Evolutionary conservation across 2,329 filamentous ascomycete genomes (phyloP), one percentile per base, ranked within the genome.

Genomic region (Pseudogymnoascus sp.): DNA sequence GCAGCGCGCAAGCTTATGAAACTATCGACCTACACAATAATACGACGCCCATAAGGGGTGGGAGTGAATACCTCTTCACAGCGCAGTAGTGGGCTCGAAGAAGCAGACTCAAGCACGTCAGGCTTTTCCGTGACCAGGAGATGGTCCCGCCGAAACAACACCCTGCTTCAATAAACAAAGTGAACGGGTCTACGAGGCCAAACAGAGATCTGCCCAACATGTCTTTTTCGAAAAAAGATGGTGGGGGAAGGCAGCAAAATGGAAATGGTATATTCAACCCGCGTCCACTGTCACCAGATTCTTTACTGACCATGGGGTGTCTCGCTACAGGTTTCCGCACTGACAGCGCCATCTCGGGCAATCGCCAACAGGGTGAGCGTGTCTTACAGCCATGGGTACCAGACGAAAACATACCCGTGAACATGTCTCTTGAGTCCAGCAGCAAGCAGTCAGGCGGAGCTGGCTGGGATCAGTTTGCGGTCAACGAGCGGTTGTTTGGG

Each of bases 401-500:
- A 5, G 87, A 86, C 66, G 74, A 81, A 13, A 74, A 79, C 4
- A 85, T 87, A 65, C 81, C 82, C 29, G 74, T 83, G 40, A 87
- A 92, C 70, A 80, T 89, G 66, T 87, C 88, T 58, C 80, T 97
- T 25, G 91, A 94, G 69, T 68, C 70, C 1, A 63, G 60, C 21
- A 63, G 61, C 59, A 66, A 59, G 59, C 67, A 66, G 61, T 61
- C 67, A 13, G 70, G 70, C 13, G 73, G 71, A 29, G 68, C 67
- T 52, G 78, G 76, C 8, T 99, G 94, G 94, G 93, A 99, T 73
- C 94, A 99, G 74, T 99, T 99, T 71, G 89, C 90, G 63, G 87
- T 84, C 65, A 97, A 97, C 71, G 90, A 95, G 75, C 82, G 86
- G 62, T 84, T 91, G 31, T 97, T 96, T 71, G 94, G 94, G 36